phyloP scores from a whole-genome alignment of 2,329 filamentous ascomycete genomes.

The Exophiala sp. region DNA sequence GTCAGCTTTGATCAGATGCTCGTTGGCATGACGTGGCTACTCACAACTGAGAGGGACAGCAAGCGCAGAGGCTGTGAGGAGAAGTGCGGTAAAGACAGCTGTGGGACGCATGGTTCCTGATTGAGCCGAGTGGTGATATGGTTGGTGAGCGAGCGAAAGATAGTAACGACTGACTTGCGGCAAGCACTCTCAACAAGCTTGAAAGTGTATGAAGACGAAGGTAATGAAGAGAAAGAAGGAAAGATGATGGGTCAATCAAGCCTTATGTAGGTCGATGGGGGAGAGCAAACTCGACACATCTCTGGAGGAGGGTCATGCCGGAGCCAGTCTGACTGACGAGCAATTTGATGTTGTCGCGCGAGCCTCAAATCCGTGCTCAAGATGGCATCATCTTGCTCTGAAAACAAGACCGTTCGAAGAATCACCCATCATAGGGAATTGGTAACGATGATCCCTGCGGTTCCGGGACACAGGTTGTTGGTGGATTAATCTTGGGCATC shows the following conservation, averaged over 20 bases:
- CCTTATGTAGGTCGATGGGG: no score
- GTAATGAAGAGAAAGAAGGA: background rate
- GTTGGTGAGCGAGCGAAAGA: background rate
- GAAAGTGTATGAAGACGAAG: background rate
- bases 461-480: background rate
- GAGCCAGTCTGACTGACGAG: background rate
- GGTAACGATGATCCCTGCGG: constrained; percentile 9
- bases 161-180: background rate
- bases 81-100: constrained; percentile 18
- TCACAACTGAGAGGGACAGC: constrained; percentile 21
- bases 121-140: background rate
- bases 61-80: constrained; percentile 18
- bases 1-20: background rate
- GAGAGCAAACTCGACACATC: no score
- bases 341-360: background rate
- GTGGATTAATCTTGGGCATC: constrained; percentile 8
- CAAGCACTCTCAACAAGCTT: background rate
- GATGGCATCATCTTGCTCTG: background rate
- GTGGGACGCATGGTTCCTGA: constrained; percentile 24
- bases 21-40: background rate
- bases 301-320: background rate
- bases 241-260: background rate
- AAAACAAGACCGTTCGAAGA: background rate
- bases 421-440: constrained; percentile 3
- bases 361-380: background rate